Evolutionary conservation across 305 asterid genomes (phyloP).

Genomic region (Solanum hybrid): DNA sequence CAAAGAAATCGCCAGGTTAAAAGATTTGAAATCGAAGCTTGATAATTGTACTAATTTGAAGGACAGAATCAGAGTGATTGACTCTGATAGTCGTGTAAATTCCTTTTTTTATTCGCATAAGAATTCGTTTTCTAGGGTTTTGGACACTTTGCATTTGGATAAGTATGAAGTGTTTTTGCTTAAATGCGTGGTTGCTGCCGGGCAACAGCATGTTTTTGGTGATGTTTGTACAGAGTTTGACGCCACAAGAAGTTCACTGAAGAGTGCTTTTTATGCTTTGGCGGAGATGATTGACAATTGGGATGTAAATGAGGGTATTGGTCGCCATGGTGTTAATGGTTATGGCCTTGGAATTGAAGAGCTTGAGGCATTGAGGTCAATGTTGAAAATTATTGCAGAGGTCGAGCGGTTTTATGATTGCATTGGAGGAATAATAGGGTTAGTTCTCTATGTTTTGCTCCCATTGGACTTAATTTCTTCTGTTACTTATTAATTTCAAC

Average conservation of each 20-base stretch:
- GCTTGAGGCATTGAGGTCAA: slow-evolving; percentile 41
- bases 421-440: slow-evolving; percentile 97
- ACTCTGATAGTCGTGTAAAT: slow-evolving; percentile 63
- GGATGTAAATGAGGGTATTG: slow-evolving; percentile 39
- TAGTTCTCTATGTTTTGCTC: slow-evolving; percentile 20
- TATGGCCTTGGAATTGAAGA: slow-evolving; percentile 35
- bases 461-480: neutral
- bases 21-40: slow-evolving; percentile 33
- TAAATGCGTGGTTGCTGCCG: slow-evolving; percentile 82
- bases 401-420: slow-evolving; percentile 85
- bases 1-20: slow-evolving; percentile 62
- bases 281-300: slow-evolving; percentile 81
- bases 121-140: slow-evolving; percentile 24
- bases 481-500: neutral
- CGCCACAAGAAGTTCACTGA: slow-evolving; percentile 40
- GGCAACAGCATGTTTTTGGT: slow-evolving; percentile 73
- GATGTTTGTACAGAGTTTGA: slow-evolving; percentile 31
- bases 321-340: slow-evolving; percentile 2
- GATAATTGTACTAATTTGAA: slow-evolving; percentile 30
- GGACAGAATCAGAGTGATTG: slow-evolving; percentile 37
- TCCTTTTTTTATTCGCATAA: slow-evolving; percentile 35
- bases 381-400: slow-evolving; percentile 71
- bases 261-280: slow-evolving; percentile 64
- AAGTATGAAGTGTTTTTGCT: slow-evolving; percentile 55
- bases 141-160: slow-evolving; percentile 41